Percentiles rank a stretch among this genome's conserved stretches.
These are phyloP conservation scores for Echites panduratus DNA, from an alignment of 257 asterid genomes.

Conservation along the genomic window DNA sequence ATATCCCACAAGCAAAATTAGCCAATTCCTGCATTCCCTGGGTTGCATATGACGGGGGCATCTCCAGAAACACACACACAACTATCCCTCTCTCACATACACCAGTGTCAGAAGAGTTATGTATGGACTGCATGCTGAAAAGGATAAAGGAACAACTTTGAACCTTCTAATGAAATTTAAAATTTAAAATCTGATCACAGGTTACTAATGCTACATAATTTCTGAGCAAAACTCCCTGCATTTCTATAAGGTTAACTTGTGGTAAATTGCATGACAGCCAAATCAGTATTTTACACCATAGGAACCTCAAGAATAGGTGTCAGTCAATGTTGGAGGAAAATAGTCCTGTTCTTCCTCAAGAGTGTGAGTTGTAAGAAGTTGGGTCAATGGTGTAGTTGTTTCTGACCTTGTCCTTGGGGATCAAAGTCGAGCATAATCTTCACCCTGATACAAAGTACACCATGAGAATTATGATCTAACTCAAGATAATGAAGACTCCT, in stretches of 20 bases:
- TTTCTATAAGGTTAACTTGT: background rate
- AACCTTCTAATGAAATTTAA: too few relatives aligned
- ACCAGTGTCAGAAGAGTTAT: background rate
- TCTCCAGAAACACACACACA: background rate
- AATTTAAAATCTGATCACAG: too few relatives aligned
- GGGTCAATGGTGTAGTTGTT: conserved; percentile 3
- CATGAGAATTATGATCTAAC: background rate
- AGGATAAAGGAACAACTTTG: too few relatives aligned
- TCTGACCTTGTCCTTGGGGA: conserved; percentile 10
- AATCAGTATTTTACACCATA: background rate
- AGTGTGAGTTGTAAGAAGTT: background rate
- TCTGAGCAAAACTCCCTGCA: too few relatives aligned
- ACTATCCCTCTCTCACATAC: too few relatives aligned
- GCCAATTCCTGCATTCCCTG: background rate
- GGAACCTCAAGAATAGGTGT: conserved; percentile 1
- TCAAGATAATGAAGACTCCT: background rate
- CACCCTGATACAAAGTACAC: conserved; percentile 10
- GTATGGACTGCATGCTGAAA: background rate
- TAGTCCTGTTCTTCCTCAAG: conserved; percentile 5
- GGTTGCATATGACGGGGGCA: background rate
- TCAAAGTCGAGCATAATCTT: conserved; percentile 9
- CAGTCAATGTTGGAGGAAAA: background rate
- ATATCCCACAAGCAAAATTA: background rate
- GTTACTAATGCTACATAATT: background rate
- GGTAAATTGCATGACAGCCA: background rate